phyloP scores from a whole-genome alignment of 176 grass and related monocot species.

The Saccharum officinarum region DNA sequence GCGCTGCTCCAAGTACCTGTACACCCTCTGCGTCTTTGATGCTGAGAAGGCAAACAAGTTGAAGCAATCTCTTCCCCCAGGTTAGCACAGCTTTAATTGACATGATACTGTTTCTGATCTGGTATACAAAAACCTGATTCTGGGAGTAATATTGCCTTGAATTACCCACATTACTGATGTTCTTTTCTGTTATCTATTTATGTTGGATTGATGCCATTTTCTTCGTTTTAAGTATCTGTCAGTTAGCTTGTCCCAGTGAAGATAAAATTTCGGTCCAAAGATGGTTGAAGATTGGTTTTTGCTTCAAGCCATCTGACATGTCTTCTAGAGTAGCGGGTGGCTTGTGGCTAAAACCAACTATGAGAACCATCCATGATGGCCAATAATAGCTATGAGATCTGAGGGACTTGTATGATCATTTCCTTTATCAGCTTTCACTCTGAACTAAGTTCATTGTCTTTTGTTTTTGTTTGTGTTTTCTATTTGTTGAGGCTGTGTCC shows the following conservation, averaged over 20 bases:
- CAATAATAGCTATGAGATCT: constrained; percentile 82
- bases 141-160: not conserved
- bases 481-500: not conserved
- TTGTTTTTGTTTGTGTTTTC: not conserved
- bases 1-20: constrained; percentile 71
- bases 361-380: constrained; percentile 47
- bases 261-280: constrained; percentile 53
- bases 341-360: constrained; percentile 49
- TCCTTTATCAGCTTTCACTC: not conserved
- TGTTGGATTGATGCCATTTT: not conserved
- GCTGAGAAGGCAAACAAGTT: constrained; percentile 76
- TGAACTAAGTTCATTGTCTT: not conserved
- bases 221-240: not conserved
- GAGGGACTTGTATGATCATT: constrained; percentile 33
- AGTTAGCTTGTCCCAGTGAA: constrained; percentile 50
- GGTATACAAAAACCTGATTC: not conserved
- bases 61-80: constrained; percentile 80
- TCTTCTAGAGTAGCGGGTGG: constrained; percentile 20
- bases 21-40: constrained; percentile 71
- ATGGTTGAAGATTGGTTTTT: constrained; percentile 51
- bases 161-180: not conserved
- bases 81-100: constrained; percentile 1
- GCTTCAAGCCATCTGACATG: constrained; percentile 39
- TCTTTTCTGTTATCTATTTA: not conserved
- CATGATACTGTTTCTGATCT: not conserved